A percentile compares a stretch with the other conserved stretches of the same genome.
These are phyloP conservation scores for Aspergillus avenaceus DNA, from an alignment of 495 filamentous ascomycete species.

Conservation along the genomic window DNA sequence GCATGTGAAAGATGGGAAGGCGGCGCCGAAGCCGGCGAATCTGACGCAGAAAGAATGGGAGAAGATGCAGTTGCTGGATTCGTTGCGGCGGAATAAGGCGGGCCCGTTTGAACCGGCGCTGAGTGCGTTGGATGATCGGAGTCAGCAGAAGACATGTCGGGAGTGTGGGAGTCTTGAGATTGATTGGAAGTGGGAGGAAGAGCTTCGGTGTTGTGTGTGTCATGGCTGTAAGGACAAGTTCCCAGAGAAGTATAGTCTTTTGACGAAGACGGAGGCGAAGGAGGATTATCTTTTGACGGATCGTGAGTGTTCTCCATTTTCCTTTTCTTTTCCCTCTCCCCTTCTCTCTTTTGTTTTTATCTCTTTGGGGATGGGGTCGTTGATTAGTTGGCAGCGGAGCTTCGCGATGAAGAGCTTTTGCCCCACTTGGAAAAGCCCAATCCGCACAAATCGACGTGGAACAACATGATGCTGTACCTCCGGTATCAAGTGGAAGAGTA, in stretches of 20 bases:
- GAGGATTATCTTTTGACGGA: slow-evolving; percentile 96
- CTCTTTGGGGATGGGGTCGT: neutral
- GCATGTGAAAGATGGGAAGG: slow-evolving; percentile 46
- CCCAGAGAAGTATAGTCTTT: slow-evolving; percentile 85
- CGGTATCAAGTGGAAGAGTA: slow-evolving; percentile 93
- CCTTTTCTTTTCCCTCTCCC: too few species aligned
- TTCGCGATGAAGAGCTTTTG: slow-evolving; percentile 78
- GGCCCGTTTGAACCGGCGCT: slow-evolving; percentile 87
- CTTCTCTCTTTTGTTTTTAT: too few species aligned
- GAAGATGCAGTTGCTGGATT: slow-evolving; percentile 63
- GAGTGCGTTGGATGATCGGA: slow-evolving; percentile 59
- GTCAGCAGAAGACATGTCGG: slow-evolving; percentile 66
- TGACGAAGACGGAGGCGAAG: slow-evolving; percentile 94
- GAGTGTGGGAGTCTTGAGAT: slow-evolving; percentile 85
- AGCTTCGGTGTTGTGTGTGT: slow-evolving; percentile 69
- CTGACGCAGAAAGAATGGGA: slow-evolving; percentile 97
- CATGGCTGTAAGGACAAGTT: slow-evolving; percentile 76
- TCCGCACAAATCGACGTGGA: slow-evolving; percentile 92
- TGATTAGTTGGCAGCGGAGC: slow-evolving; percentile 64
- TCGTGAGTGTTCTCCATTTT: too few species aligned
- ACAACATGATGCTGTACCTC: slow-evolving; percentile 96
- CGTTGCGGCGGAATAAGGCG: slow-evolving; percentile 64
- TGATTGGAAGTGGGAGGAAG: slow-evolving; percentile 90
- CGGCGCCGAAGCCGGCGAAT: slow-evolving; percentile 69
- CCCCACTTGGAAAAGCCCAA: slow-evolving; percentile 88